Base-by-base conservation (phyloP, 306 rosid genomes). In the Lathyrus aphaca region DNA sequence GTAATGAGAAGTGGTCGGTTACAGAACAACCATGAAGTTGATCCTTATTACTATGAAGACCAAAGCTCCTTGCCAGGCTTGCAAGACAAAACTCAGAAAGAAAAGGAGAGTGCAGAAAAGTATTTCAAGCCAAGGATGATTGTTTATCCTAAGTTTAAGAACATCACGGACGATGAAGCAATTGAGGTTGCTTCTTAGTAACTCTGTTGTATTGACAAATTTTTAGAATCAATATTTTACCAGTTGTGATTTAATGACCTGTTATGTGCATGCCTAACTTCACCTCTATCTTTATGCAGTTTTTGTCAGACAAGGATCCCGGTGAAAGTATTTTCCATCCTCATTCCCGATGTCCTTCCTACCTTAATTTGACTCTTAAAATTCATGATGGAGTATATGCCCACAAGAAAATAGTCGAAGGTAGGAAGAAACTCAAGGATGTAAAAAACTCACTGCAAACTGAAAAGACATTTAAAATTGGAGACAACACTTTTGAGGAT, bases 401-500 rank as follows among this genome's bases (percentile, higher is more conserved):
- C 81, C 99, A 94, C 81, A 94, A 94, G 75, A 97, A 94, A 61
- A 87, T 94, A 21, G 86, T 82, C 57, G 99, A 94, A 83, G 97
- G 99, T 85, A 97, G 99, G 70, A 94, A 94, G 88, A 97, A 91
- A 64, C 96, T 86, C 79, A 88, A 82, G 84, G 99, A 94, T 79
- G 88, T 97, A 21, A 21, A 21, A 16, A 91, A 97, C 83, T 86
- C 90, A 69, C 92, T 94, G 30, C 96, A 95, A 50, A 85, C 90
- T 12, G 99, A 97, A 75, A 94, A 91, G 92, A 91, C 97, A 13
- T 81, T 94, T 66, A 91, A 87, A 88, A 88, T 91, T 74, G 99
- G 99, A 54, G 99, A 94, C 72, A 97, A 94, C 86, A 88, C 96
- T 68, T 94, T 94, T 71, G 99, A 94, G 83, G 99, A 94, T 81